These are phyloP conservation scores for Micractinium sp. DNA, from an alignment of 139 green algal species.

Conservation along the genomic window DNA sequence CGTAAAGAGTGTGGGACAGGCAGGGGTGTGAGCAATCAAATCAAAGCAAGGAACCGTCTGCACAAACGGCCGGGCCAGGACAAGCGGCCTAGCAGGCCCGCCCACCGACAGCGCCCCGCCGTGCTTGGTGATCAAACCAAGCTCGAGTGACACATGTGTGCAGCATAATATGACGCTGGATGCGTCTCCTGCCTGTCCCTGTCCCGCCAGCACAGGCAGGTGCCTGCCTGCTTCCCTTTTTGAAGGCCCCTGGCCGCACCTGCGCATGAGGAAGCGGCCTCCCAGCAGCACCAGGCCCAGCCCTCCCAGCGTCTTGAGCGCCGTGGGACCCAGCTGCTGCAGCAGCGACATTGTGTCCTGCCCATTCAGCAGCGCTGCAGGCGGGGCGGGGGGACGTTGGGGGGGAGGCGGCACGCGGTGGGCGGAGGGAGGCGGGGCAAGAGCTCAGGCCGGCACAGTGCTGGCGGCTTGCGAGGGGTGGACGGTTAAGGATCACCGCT, in stretches of 20 bases:
- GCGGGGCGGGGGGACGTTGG: neutral
- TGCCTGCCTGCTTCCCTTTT: neutral
- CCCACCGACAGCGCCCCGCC: too few species aligned
- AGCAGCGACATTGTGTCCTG: conserved; percentile 59
- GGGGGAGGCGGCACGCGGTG: neutral
- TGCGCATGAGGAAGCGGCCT: conserved; percentile 82
- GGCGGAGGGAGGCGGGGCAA: neutral
- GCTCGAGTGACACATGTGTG: too few species aligned
- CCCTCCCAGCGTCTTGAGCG: conserved; percentile 70
- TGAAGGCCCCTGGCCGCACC: conserved; percentile 41
- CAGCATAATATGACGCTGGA: too few species aligned
- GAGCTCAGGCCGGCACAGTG: neutral
- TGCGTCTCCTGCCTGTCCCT: too few species aligned
- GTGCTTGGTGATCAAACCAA: too few species aligned
- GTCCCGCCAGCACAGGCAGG: too few species aligned
- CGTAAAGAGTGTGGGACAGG: neutral
- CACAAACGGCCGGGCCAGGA: too few species aligned
- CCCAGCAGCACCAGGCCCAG: conserved; percentile 86
- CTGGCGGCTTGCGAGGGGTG: neutral
- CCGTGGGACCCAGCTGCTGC: conserved; percentile 73
- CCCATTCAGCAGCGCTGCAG: conserved; percentile 15
- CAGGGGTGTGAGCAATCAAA: neutral
- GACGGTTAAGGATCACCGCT: neutral
- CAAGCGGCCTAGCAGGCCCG: too few species aligned
- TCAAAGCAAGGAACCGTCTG: too few species aligned